Base-by-base conservation (phyloP, 2,329 filamentous ascomycete genomes). In the Pyrenophora seminiperda region DNA sequence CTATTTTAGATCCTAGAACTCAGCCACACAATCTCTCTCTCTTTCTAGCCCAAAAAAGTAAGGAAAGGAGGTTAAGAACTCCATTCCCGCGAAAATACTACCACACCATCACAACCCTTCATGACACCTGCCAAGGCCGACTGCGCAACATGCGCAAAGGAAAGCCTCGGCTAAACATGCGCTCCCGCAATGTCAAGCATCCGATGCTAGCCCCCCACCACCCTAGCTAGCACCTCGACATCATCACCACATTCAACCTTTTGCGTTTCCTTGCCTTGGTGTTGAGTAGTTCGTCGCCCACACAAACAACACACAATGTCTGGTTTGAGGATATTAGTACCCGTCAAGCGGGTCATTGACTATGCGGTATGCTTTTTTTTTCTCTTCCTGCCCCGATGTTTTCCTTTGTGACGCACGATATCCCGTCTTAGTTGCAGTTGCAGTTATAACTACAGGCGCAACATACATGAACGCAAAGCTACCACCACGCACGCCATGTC, bases 291-390 rank as follows among this genome's bases (percentile, higher is more conserved):
- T 11, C 24, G 24, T 27, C 15, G 44, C 14, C 17, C 24, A 4
- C 24, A 4, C 4, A 42, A 7, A 36, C n/a, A 47, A 47, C 14
- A 39, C 18, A 37, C 4, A 45, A 78, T 78, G 74, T 77, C 77
- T 41, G 69, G 75, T 39, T 71, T 83, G 42, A 76, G 79, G 62
- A 81, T 83, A 63, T 71, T 83, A 57, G 80, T 83, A 29, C 80
- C 80, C 59, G 73, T 83, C 39, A 83, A 83, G 72, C 76, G 80
- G 69, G 80, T 82, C 57, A 81, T 83, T 70, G 80, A 82, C 76
- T 83, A 83, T 75, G 79, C 80, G 39, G 80, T 82, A 74, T 40
- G 74, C n/a, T n/a, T 62, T 37, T 19, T 15, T 29, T 47, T 24
- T 17, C 9, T 3, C 19, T 22, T 22, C 20, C 20, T 7, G 20